Percentiles rank a stretch among this genome's conserved stretches.
Evolutionary conservation across 1,284 basidiomycete species (phyloP).

Genomic region (Fistulinella cinereoalba): DNA sequence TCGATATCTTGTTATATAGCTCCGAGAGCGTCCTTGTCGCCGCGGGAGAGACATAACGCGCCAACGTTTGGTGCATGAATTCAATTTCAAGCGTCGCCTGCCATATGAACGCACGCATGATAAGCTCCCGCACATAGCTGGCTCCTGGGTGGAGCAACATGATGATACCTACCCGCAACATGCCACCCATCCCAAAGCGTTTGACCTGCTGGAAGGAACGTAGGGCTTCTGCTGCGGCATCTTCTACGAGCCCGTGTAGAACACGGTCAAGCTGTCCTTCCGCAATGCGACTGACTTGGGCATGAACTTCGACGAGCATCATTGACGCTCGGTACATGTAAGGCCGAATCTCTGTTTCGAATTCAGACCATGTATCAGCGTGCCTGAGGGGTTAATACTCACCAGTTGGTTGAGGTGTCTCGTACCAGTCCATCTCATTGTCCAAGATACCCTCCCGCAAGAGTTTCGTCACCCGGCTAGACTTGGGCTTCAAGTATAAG

Average conservation of each 20-base stretch:
- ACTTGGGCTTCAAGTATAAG: slow-evolving; percentile 81
- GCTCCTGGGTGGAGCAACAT: neutral
- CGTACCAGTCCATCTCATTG: slow-evolving; percentile 85
- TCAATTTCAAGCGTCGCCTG: slow-evolving; percentile 98
- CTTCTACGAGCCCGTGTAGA: slow-evolving; percentile 80
- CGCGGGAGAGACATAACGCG: slow-evolving; percentile 78
- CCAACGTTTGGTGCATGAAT: slow-evolving; percentile 95
- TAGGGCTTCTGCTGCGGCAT: slow-evolving; percentile 79
- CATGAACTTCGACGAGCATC: slow-evolving; percentile 88
- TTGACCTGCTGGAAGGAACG: slow-evolving; percentile 83
- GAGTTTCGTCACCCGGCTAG: slow-evolving; percentile 61
- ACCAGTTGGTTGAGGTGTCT: slow-evolving; percentile 87
- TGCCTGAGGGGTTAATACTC: slow-evolving; percentile 21
- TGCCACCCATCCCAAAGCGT: slow-evolving; percentile 95
- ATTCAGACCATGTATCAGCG: slow-evolving; percentile 2
- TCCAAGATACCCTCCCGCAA: slow-evolving; percentile 80
- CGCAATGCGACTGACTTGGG: slow-evolving; percentile 81
- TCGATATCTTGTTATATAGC: slow-evolving; percentile 92
- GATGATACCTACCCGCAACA: slow-evolving; percentile 76
- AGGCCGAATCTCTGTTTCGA: slow-evolving; percentile 76
- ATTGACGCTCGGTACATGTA: slow-evolving; percentile 93
- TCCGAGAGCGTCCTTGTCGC: slow-evolving; percentile 85
- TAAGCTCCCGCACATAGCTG: neutral
- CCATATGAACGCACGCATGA: too few relatives aligned
- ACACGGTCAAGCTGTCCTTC: slow-evolving; percentile 79